Percentiles rank a stretch among this genome's conserved stretches.
These are phyloP conservation scores for Penicillium lagena DNA, from an alignment of 495 filamentous ascomycete genomes.

Conservation along the genomic window DNA sequence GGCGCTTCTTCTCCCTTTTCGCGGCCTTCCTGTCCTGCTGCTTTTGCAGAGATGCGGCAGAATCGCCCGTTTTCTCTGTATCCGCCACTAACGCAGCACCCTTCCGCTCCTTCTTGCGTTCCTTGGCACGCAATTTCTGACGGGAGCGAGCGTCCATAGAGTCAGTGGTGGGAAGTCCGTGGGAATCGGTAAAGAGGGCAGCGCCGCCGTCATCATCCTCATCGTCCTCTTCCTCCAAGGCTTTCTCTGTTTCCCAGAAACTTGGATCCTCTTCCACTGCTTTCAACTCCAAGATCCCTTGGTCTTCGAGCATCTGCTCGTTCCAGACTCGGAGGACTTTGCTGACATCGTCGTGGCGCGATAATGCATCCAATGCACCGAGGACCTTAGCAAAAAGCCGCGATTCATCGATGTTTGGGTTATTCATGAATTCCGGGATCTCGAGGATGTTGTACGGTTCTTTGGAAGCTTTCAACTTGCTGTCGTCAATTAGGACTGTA, in stretches of 20 bases:
- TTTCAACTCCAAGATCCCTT: constrained; percentile 20
- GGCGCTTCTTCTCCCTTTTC: not conserved
- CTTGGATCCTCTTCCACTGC: not conserved
- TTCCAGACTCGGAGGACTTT: constrained; percentile 27
- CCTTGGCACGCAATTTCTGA: constrained; percentile 8
- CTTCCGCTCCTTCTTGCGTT: constrained; percentile 17
- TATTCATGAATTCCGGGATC: constrained; percentile 64
- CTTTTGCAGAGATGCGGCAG: not conserved
- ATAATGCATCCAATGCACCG: constrained; percentile 21
- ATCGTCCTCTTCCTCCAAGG: constrained; percentile 1
- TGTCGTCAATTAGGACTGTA: constrained; percentile 87
- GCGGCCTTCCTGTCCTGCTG: not conserved
- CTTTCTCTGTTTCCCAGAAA: not conserved
- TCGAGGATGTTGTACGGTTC: constrained; percentile 81
- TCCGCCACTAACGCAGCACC: not conserved
- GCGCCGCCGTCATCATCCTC: constrained; percentile 13
- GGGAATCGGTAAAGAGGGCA: not conserved
- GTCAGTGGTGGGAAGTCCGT: not conserved
- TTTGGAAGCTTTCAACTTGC: constrained; percentile 63
- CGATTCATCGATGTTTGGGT: constrained; percentile 19
- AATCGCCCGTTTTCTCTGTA: not conserved
- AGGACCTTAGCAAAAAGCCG: constrained; percentile 27
- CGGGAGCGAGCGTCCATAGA: not conserved
- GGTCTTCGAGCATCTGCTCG: constrained; percentile 2
- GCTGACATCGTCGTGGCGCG: constrained; percentile 35